Evolutionary conservation across 257 asterid genomes (phyloP), one percentile per base, ranked within the genome.

Genomic region (Nicotiana paniculata): DNA sequence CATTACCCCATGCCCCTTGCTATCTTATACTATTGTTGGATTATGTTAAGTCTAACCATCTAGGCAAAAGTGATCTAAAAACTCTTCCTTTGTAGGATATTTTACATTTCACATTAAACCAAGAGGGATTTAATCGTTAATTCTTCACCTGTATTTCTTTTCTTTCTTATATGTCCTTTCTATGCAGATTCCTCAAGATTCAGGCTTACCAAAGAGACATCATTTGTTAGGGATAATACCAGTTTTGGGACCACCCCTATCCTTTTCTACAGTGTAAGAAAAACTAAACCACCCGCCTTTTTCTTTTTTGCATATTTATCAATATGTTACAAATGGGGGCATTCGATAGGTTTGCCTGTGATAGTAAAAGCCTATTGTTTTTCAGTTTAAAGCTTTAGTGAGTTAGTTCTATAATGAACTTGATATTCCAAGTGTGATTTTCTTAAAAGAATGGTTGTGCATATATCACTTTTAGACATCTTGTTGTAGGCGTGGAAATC

Each of bases 131-230:
- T 65, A 46, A 65, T n/a, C 68, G 3, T 77, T 77, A 32, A 11
- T 30, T 16, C 30, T 17, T 57, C 39, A 48, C 28, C n/a, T 80
- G 9, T 43, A 64, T 57, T 77, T 57, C 69, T 64, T 16, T 53
- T 18, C 67, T 57, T 80, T 83, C 61, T 70, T 58, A 74, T 77
- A 2, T 61, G 33, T 69, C 68, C 46, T 33, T 63, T 75, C 46
- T 51, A 26, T 66, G 65, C 97, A 89, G 99, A 96, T 86, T 88
- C 94, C 76, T 80, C 95, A 32, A 93, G 93, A 83, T 96, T 93
- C 85, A 93, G 98, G 89, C 99, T 96, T 78, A 92, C 99, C 21
- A 95, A 96, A 1, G 97, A 96, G 88, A 93, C 97, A 59, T 94
- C 99, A 10, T 96, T 96, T n/a, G 97, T 96, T 35, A 93, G 81